phyloP scores from a whole-genome alignment of 176 grass and related monocot species.

The Lolium perenne region DNA sequence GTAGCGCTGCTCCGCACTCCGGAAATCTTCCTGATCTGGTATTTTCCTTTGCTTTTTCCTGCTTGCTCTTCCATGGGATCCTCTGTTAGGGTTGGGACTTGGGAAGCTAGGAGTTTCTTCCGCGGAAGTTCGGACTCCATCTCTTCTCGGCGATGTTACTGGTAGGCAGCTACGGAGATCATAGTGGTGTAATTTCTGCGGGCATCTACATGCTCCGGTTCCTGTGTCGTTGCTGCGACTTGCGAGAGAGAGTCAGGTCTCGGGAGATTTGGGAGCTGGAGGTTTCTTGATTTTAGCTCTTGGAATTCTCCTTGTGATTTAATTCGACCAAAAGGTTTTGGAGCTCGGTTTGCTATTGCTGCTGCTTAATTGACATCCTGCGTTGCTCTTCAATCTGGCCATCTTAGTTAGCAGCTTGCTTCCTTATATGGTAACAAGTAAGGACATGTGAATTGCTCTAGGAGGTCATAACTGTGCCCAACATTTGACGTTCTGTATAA shows the following conservation, averaged over 20 bases:
- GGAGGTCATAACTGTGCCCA: background rate
- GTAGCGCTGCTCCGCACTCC: background rate
- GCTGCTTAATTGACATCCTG: background rate
- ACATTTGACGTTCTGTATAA: background rate
- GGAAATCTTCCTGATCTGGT: conserved; percentile 26
- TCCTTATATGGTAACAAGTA: background rate
- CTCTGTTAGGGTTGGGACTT: background rate
- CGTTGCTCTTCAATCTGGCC: background rate
- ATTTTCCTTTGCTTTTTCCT: background rate
- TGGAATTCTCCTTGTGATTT: background rate
- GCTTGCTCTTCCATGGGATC: background rate
- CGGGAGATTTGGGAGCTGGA: background rate
- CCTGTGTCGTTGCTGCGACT: background rate
- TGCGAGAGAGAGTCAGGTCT: background rate
- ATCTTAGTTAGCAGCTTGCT: background rate
- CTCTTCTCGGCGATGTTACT: background rate
- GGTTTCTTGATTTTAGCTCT: background rate
- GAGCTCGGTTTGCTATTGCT: background rate
- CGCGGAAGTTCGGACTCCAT: background rate
- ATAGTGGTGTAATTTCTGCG: background rate
- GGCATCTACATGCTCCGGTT: background rate
- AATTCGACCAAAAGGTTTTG: background rate
- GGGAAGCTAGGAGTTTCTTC: background rate
- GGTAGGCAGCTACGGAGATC: background rate
- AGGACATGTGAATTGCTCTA: background rate